Evolutionary conservation across 176 grass and related monocot species (phyloP).

Genomic region (Pontederia crassipes): DNA sequence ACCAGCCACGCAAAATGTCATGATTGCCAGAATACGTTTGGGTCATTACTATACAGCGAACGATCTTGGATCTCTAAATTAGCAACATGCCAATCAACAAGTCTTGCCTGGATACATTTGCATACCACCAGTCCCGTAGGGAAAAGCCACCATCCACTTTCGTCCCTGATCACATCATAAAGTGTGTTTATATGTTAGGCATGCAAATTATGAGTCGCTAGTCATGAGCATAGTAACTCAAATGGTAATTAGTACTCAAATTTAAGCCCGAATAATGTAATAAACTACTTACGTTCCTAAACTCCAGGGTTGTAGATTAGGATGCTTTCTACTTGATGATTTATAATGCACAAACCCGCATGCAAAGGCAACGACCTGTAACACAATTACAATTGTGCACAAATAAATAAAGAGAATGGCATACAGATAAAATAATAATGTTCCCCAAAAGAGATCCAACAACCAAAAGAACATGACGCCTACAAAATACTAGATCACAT

Average conservation of each 20-base stretch:
- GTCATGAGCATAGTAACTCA: background rate
- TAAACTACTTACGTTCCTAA: constrained; percentile 74
- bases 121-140: constrained; percentile 64
- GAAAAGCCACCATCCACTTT: constrained; percentile 99
- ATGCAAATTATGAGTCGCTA: background rate
- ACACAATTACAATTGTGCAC: background rate
- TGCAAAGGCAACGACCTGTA: constrained; percentile 76
- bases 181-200: background rate
- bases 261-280: background rate
- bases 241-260: background rate
- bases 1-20: constrained; percentile 38
- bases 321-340: constrained; percentile 75
- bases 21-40: constrained; percentile 86
- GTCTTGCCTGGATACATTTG: constrained; percentile 98
- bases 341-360: constrained; percentile 98
- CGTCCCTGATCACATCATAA: constrained; percentile 49
- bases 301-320: constrained; percentile 74
- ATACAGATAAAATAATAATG: no score
- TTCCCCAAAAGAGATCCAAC: no score
- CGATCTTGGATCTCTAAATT: constrained; percentile 99
- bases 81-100: constrained; percentile 97
- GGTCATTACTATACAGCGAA: constrained; percentile 83
- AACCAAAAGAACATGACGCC: no score
- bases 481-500: no score
- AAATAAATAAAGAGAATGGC: no score